Conservation (phyloP, 208 protist genomes). For the Crithidia expoeki region DNA sequence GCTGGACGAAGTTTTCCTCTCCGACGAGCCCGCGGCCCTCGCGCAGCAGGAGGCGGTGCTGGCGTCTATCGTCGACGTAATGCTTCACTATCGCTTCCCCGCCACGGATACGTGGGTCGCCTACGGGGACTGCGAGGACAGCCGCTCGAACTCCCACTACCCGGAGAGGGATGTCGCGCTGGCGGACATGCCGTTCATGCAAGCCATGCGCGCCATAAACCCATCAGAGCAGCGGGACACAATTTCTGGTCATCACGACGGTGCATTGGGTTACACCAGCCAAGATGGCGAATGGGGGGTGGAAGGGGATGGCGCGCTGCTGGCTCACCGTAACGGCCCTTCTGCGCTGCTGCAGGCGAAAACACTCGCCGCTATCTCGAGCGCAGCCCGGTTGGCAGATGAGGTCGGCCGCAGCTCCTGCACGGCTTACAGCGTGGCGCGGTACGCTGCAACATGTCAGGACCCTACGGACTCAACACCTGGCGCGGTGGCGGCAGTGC, state of each 20-base stretch:
- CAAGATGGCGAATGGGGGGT: not conserved
- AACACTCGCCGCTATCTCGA: constrained; percentile 30
- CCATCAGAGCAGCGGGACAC: not conserved
- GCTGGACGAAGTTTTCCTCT: constrained; percentile 79
- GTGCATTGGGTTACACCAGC: not conserved
- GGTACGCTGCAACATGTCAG: constrained; percentile 13
- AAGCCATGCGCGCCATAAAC: constrained; percentile 21
- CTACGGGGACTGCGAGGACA: constrained; percentile 8
- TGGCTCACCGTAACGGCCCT: constrained; percentile 27
- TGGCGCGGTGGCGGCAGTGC: constrained; percentile 13
- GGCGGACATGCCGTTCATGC: constrained; percentile 39
- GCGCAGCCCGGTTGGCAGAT: constrained; percentile 35
- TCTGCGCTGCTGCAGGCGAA: constrained; percentile 36
- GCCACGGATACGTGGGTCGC: constrained; percentile 11
- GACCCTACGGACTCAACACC: constrained; percentile 11
- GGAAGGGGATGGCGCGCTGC: constrained; percentile 14
- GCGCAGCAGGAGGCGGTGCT: constrained; percentile 59
- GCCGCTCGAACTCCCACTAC: not conserved
- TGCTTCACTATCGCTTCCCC: constrained; percentile 49
- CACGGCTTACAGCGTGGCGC: constrained; percentile 33
- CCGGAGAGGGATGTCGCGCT: constrained; percentile 19
- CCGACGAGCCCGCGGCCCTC: constrained; percentile 35
- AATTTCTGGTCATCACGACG: not conserved
- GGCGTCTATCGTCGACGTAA: constrained; percentile 56
- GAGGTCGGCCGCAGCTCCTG: constrained; percentile 32